A percentile compares a stretch with the other conserved stretches of the same genome.
Conservation (phyloP, 768 basidiomycete genomes). For the Inosperma sp. region DNA sequence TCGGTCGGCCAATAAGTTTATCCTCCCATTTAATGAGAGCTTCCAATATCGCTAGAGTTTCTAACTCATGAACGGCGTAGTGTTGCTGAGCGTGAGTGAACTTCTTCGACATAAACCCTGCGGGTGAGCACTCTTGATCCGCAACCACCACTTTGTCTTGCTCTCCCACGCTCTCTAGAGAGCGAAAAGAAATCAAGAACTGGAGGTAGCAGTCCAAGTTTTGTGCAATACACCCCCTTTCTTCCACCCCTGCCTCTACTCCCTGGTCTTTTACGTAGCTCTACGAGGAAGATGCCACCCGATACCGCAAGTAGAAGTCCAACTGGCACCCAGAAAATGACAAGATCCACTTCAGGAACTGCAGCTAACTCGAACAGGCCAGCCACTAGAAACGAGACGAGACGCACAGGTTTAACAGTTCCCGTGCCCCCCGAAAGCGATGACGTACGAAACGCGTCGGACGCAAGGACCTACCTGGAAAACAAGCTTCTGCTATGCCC, state of each 20-base stretch:
- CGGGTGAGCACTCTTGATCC: conserved; percentile 31
- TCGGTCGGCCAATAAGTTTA: conserved; percentile 27
- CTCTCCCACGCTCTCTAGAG: too few relatives aligned
- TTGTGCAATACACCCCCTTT: too few relatives aligned
- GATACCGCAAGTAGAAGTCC: too few relatives aligned
- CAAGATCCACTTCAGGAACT: conserved; percentile 24
- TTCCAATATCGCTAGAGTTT: conserved; percentile 36
- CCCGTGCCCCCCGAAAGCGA: not conserved
- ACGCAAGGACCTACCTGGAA: not conserved
- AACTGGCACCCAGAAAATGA: too few relatives aligned
- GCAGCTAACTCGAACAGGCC: not conserved
- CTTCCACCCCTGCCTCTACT: too few relatives aligned
- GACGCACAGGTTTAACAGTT: not conserved
- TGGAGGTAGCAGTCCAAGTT: too few relatives aligned
- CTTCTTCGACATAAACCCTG: conserved; percentile 32
- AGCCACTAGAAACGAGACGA: not conserved
- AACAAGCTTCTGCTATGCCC: not conserved
- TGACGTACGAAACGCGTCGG: not conserved
- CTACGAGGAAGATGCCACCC: too few relatives aligned
- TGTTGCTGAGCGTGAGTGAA: conserved; percentile 30
- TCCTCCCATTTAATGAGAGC: conserved; percentile 28
- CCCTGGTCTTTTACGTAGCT: too few relatives aligned
- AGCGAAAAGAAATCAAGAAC: too few relatives aligned
- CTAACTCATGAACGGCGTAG: conserved; percentile 24
- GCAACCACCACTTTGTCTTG: too few relatives aligned